Conservation (phyloP, 192 early-diverging fungal species). For the Backusella circina region DNA sequence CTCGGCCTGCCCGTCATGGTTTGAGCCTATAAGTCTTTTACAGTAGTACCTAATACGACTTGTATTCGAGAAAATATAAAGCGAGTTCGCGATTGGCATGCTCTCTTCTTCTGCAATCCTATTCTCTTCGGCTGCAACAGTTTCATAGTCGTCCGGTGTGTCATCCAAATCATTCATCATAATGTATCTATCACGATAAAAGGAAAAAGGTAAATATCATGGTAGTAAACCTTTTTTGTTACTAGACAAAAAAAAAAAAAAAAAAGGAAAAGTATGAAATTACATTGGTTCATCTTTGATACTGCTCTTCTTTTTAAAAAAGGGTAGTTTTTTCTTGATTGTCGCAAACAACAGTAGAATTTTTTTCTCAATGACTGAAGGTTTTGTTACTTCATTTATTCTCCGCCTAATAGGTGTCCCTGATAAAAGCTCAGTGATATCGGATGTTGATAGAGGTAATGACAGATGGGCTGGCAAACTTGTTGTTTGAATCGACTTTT, state of each 20-base stretch:
- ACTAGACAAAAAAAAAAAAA: background rate
- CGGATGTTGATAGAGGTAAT: background rate
- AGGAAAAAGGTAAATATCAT: background rate
- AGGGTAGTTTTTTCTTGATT: background rate
- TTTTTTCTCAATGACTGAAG: background rate
- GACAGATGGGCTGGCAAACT: conserved; percentile 7
- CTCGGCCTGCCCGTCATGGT: conserved; percentile 31
- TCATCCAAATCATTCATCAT: conserved; percentile 15
- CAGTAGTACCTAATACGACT: conserved; percentile 43
- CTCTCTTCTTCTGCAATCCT: conserved; percentile 9
- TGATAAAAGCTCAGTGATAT: background rate
- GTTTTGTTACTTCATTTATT: background rate
- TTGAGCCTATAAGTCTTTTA: conserved; percentile 37
- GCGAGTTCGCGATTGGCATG: conserved; percentile 18
- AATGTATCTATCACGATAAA: background rate
- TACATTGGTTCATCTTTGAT: background rate
- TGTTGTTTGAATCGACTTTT: conserved; percentile 3
- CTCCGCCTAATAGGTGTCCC: background rate
- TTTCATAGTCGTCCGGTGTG: conserved; percentile 23
- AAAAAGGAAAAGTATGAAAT: background rate
- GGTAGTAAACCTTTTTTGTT: background rate
- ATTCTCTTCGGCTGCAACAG: conserved; percentile 31
- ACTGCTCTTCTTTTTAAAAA: background rate
- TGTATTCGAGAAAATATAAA: conserved; percentile 45
- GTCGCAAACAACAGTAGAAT: background rate